These are phyloP conservation scores for Ophiostoma fasciatum DNA, from an alignment of 2,329 filamentous ascomycete species.

Conservation along the genomic window DNA sequence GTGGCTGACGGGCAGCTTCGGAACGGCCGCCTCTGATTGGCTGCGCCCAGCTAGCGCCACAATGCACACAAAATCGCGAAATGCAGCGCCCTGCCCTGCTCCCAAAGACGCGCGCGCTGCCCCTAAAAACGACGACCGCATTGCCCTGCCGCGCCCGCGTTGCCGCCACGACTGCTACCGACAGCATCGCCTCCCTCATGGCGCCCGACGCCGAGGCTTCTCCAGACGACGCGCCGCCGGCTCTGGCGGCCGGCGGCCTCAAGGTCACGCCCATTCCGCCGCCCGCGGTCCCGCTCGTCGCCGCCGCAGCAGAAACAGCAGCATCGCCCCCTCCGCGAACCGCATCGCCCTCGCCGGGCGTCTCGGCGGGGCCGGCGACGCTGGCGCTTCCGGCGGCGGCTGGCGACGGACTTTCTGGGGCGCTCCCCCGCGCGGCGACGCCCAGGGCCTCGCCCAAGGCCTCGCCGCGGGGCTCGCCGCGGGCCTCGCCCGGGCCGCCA, in stretches of 20 bases:
- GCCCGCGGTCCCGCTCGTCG: constrained; percentile 8
- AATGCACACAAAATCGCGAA: background rate
- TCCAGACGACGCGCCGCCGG: background rate
- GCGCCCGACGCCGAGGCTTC: constrained; percentile 2
- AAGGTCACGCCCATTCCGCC: constrained; percentile 12
- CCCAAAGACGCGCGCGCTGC: no score
- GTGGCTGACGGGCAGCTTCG: constrained; percentile 6
- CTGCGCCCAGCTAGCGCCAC: constrained; percentile 5
- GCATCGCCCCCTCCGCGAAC: constrained; percentile 13
- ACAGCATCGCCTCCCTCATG: constrained; percentile 2
- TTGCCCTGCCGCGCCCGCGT: no score
- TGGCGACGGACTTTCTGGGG: no score
- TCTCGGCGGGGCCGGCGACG: background rate
- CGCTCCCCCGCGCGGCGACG: no score
- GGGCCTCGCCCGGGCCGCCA: constrained; percentile 17
- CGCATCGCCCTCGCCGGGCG: background rate
- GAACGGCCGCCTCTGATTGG: background rate
- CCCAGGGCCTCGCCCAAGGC: background rate
- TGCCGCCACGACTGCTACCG: no score
- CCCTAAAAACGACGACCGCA: no score
- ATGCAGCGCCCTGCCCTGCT: no score
- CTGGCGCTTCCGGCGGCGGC: no score
- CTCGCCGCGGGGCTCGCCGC: constrained; percentile 12
- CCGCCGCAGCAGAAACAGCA: constrained; percentile 10
- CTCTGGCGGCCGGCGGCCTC: constrained; percentile 3